Base-by-base conservation (phyloP, 2,329 filamentous ascomycete species). In the Clonostachys rhizophaga region DNA sequence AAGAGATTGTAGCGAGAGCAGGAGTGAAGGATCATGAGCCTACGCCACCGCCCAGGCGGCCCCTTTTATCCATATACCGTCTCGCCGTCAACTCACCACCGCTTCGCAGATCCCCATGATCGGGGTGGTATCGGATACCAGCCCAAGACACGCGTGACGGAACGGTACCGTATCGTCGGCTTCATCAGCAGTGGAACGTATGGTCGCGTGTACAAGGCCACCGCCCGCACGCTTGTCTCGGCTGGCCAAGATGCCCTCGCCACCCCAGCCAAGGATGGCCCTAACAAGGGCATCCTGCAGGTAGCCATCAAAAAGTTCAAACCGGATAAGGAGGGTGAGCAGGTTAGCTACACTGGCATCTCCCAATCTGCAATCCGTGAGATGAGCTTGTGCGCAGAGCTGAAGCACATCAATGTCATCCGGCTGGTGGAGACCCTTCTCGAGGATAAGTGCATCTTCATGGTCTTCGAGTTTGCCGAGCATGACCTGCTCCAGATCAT, bases 231-330 rank as follows among this genome's bases (percentile, higher is more conserved):
- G 49, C 35, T 47, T 39, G 48, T 47, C 10, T 35, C 49, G 16
- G 34, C 40, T 34, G 40, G 47, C n/a, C 40, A 35, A 50, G 34
- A 44, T 44, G 37, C 36, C 50, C 3, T 36, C 48, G 17, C 40
- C 46, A 12, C 30, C 16, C 13, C 43, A 18, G 24, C 12, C 40
- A 6, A 13, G 30, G 33, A 16, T 42, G 7, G 20, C 13, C 20
- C 43, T 12, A 59, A 59, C 42, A 54, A 58, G 81, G 84, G 57
- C 74, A 84, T 64, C 70, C 82, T 45, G 52, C 90, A 96, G 61
- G 96, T 96, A 62, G 94, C 94, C 57, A 99, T 99, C 74, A 99
- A 99, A 65, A 99, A 99, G 81, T 96, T 96, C 81, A 96, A 96
- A 74, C 91, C 91, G 8, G 94, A 99, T 68, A 99, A 97, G 71